These are phyloP conservation scores for Yarrowia sp. DNA, from an alignment of 805 yeast species.

Conservation along the genomic window DNA sequence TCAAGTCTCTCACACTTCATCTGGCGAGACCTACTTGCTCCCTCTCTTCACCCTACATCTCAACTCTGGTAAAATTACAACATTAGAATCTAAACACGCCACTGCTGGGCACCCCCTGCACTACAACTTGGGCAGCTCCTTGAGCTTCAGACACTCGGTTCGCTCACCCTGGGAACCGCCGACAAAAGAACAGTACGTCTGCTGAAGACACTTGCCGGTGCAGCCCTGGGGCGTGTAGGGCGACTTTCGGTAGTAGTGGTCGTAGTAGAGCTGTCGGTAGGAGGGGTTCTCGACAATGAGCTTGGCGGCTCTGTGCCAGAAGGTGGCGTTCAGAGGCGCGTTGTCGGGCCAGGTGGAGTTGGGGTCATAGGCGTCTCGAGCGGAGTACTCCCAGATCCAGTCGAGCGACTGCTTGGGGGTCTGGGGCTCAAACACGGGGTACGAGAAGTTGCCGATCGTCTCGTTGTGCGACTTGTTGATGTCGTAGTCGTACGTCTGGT, in stretches of 20 bases:
- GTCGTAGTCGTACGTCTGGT: slow-evolving; percentile 54
- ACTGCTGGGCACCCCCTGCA: too few relatives aligned
- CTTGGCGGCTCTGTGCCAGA: slow-evolving; percentile 58
- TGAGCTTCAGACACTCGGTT: slow-evolving; percentile 12
- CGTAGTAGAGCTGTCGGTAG: slow-evolving; percentile 9
- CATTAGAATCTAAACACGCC: neutral
- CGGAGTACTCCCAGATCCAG: slow-evolving; percentile 68
- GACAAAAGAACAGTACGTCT: neutral
- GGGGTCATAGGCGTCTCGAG: slow-evolving; percentile 53
- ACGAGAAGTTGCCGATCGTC: slow-evolving; percentile 8
- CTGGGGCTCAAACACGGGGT: slow-evolving; percentile 41
- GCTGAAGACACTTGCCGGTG: slow-evolving; percentile 10
- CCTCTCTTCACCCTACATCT: too few relatives aligned
- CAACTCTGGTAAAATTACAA: neutral
- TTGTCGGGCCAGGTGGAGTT: slow-evolving; percentile 63
- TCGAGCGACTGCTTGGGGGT: slow-evolving; percentile 52
- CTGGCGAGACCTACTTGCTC: too few relatives aligned
- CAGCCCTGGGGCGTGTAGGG: slow-evolving; percentile 28
- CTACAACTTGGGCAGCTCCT: neutral
- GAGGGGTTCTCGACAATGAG: neutral
- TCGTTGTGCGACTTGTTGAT: slow-evolving; percentile 3
- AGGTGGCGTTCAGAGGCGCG: slow-evolving; percentile 69
- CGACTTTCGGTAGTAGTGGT: slow-evolving; percentile 30
- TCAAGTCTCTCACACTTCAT: too few relatives aligned
- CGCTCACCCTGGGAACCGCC: slow-evolving; percentile 26